Conservation (phyloP, 768 basidiomycete species). For the Kwoniella dejecticola region DNA sequence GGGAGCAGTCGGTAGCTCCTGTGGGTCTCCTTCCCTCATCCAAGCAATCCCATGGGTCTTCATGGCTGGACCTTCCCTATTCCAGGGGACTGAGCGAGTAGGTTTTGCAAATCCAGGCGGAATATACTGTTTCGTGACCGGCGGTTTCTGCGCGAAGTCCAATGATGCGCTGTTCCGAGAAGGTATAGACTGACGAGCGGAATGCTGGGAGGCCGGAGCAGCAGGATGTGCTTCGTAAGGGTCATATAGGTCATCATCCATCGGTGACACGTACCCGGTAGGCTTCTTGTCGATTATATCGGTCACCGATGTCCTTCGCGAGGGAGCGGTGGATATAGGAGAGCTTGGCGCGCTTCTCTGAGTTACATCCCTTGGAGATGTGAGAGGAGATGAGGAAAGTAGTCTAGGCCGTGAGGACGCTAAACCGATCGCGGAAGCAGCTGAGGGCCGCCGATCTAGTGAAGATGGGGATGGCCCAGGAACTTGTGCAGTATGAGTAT, state of each 20-base stretch:
- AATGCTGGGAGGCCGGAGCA: constrained; percentile 11
- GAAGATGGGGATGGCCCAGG: neutral
- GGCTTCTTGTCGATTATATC: neutral
- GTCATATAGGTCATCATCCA: constrained; percentile 31
- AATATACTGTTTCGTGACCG: constrained; percentile 23
- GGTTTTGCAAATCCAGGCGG: constrained; percentile 41
- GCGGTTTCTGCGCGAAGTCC: neutral
- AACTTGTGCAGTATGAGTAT: neutral
- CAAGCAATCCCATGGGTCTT: constrained; percentile 46
- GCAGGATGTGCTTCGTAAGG: constrained; percentile 40
- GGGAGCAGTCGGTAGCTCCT: constrained; percentile 22
- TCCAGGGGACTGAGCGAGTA: constrained; percentile 29
- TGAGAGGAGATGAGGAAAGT: neutral
- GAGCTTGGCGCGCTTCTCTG: neutral
- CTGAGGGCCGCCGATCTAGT: neutral
- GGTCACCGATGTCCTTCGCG: neutral
- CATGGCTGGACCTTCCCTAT: constrained; percentile 45
- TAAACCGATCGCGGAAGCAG: neutral
- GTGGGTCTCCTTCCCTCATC: constrained; percentile 21
- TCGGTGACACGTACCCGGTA: constrained; percentile 27
- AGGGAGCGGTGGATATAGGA: neutral
- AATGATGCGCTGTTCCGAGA: neutral
- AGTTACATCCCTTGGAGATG: neutral
- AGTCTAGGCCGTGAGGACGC: neutral
- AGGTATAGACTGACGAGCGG: neutral